Percentiles rank a stretch among this genome's conserved stretches.
These are phyloP conservation scores for Rhizoctonia solani DNA, from an alignment of 1,284 basidiomycete genomes.

Conservation along the genomic window DNA sequence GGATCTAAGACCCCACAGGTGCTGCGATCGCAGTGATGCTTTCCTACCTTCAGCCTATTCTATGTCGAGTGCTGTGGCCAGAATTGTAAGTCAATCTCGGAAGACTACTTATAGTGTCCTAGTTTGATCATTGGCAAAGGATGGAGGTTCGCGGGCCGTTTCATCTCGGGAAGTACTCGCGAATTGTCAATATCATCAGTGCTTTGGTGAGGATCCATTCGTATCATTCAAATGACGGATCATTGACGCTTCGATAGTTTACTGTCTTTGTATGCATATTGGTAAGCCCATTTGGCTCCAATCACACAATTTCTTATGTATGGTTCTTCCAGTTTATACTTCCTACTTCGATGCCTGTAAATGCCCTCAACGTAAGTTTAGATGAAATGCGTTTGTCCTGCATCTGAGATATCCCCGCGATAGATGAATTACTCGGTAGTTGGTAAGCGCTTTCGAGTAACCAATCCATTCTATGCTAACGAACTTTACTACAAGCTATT, in stretches of 20 bases:
- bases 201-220: conserved; percentile 49
- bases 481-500: background rate
- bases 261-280: conserved; percentile 30
- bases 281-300: background rate
- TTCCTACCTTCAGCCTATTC: conserved; percentile 61
- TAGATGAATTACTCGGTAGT: conserved; percentile 19
- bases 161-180: conserved; percentile 58
- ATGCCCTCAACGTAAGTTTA: conserved; percentile 17
- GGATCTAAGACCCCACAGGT: conserved; percentile 57
- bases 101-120: background rate
- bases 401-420: background rate
- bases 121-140: conserved; percentile 42
- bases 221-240: background rate
- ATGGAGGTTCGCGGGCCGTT: conserved; percentile 58
- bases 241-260: conserved; percentile 49
- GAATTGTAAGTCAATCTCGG: conserved; percentile 50
- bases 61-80: conserved; percentile 64
- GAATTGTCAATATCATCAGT: conserved; percentile 56
- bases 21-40: conserved; percentile 64
- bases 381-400: background rate
- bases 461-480: background rate
- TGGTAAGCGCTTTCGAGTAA: background rate
- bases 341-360: conserved; percentile 29
- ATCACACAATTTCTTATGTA: background rate
- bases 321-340: conserved; percentile 12